Evolutionary conservation across 305 asterid genomes (phyloP).

Genomic region (Solanum aculeatissimum): DNA sequence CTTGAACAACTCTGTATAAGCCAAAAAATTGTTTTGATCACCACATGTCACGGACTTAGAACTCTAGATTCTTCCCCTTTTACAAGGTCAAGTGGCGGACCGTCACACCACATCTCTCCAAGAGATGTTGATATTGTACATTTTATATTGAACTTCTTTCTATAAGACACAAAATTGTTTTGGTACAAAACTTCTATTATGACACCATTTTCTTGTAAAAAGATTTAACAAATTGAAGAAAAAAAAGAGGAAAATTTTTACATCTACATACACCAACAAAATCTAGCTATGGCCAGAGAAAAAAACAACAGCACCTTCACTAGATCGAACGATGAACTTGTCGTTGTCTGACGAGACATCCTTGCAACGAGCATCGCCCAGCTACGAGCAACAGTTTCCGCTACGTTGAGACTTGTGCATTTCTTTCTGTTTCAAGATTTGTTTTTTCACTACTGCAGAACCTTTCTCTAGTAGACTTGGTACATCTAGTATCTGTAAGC

Average conservation of each 20-base stretch:
- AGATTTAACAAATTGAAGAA: neutral
- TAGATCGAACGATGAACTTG: neutral
- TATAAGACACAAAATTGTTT: neutral
- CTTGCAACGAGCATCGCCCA: neutral
- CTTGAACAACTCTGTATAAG: too few species aligned
- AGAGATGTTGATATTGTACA: neutral
- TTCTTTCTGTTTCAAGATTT: constrained; percentile 45
- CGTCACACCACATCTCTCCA: too few species aligned
- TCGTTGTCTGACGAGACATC: neutral
- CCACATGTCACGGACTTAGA: too few species aligned
- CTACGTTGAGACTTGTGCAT: constrained; percentile 2
- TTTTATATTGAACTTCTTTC: neutral
- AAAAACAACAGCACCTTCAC: neutral
- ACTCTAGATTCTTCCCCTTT: too few species aligned
- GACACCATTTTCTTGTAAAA: neutral
- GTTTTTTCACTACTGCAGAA: constrained; percentile 64
- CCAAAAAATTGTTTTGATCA: too few species aligned
- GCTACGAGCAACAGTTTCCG: constrained; percentile 32
- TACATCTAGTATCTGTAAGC: constrained; percentile 54
- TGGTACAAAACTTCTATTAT: neutral
- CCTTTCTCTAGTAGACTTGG: constrained; percentile 83
- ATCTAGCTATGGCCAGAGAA: neutral
- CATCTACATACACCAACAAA: neutral
- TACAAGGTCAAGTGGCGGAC: too few species aligned
- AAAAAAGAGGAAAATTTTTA: neutral